Conservation (phyloP, 768 basidiomycete genomes). For the Boletus eberwhitei region DNA sequence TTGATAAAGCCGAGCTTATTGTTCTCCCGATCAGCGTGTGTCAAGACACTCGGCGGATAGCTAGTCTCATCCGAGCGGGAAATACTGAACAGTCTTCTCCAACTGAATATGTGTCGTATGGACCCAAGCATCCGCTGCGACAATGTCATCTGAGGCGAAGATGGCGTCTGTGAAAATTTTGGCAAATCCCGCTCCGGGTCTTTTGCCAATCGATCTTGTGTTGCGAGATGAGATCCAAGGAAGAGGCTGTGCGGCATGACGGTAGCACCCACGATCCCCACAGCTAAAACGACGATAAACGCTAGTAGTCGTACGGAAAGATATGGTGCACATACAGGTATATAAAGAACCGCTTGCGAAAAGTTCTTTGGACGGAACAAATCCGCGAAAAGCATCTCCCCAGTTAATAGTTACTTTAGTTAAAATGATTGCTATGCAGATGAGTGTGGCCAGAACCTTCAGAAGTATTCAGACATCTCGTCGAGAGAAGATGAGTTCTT, state of each 20-base stretch:
- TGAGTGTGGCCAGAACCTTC: slow-evolving; percentile 66
- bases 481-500: background rate
- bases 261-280: slow-evolving; percentile 78
- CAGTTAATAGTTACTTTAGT: slow-evolving; percentile 68
- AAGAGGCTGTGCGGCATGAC: slow-evolving; percentile 95
- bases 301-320: background rate
- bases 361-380: slow-evolving; percentile 65
- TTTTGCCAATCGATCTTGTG: slow-evolving; percentile 65
- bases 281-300: slow-evolving; percentile 39
- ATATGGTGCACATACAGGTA: slow-evolving; percentile 47
- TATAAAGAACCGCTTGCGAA: slow-evolving; percentile 58
- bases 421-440: slow-evolving; percentile 77
- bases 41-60: slow-evolving; percentile 31
- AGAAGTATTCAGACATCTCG: background rate
- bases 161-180: slow-evolving; percentile 1
- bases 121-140: slow-evolving; percentile 12
- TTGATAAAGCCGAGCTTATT: slow-evolving; percentile 52
- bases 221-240: slow-evolving; percentile 82
- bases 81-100: slow-evolving; percentile 24
- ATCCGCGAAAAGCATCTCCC: slow-evolving; percentile 72
- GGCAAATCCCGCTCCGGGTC: slow-evolving; percentile 18
- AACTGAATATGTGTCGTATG: slow-evolving; percentile 4
- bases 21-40: slow-evolving; percentile 56
- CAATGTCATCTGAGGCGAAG: slow-evolving; percentile 20
- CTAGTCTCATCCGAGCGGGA: slow-evolving; percentile 19